Evolutionary conservation across 805 yeast species (phyloP).

Genomic region (Vanderwaltozyma tropicalis): DNA sequence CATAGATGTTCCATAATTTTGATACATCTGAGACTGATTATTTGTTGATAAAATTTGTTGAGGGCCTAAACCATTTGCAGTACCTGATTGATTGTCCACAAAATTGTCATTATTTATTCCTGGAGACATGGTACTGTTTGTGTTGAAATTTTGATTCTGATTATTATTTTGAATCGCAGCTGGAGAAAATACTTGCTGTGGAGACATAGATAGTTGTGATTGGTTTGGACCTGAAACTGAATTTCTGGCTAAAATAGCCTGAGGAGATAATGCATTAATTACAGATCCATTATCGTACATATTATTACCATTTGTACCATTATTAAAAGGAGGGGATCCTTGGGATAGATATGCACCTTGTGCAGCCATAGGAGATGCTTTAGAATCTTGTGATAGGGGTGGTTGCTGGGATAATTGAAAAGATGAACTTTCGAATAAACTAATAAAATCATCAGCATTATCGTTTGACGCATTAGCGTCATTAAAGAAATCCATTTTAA

Average conservation of each 20-base stretch:
- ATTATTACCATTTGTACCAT: neutral
- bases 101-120: slow-evolving; percentile 5
- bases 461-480: slow-evolving; percentile 1
- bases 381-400: neutral
- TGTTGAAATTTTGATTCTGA: neutral
- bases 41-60: slow-evolving; percentile 17
- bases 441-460: slow-evolving; percentile 5
- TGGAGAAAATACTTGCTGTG: slow-evolving; percentile 20
- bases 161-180: slow-evolving; percentile 4
- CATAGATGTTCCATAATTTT: neutral
- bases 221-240: slow-evolving; percentile 7
- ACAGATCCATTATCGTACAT: neutral
- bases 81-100: slow-evolving; percentile 6
- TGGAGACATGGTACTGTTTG: slow-evolving; percentile 3
- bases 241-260: slow-evolving; percentile 25
- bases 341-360: neutral
- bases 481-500: slow-evolving; percentile 9
- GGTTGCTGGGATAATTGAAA: neutral
- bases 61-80: slow-evolving; percentile 14
- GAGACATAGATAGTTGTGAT: slow-evolving; percentile 18
- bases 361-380: neutral
- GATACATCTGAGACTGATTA: slow-evolving; percentile 2
- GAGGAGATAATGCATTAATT: slow-evolving; percentile 19
- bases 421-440: slow-evolving; percentile 5
- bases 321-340: slow-evolving; percentile 1